Conservation (phyloP, 164 flowering plant genomes). For the Sextonia rubra region DNA sequence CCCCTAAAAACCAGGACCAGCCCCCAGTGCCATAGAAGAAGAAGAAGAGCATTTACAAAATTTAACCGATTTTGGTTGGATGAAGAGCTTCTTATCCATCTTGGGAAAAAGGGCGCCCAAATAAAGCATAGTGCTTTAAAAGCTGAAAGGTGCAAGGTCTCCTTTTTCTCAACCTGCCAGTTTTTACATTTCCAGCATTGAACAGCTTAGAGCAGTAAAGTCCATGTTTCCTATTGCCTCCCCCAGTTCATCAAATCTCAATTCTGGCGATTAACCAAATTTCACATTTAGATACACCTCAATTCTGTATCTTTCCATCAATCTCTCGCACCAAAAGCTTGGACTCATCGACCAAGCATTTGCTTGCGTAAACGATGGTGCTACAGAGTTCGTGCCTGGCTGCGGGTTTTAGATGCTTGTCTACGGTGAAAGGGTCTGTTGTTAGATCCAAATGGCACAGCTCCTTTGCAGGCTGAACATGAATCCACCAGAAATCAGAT, state of each 20-base stretch:
- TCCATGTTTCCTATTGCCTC: not conserved
- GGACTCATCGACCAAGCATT: slow-evolving; percentile 38
- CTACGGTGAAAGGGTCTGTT: not conserved
- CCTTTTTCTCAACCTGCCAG: not conserved
- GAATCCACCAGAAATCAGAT: slow-evolving; percentile 70
- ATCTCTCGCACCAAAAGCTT: slow-evolving; percentile 42
- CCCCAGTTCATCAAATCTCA: not conserved
- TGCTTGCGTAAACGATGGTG: slow-evolving; percentile 39
- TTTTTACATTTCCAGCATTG: not conserved
- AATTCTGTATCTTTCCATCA: slow-evolving; percentile 31
- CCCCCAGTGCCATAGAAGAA: too few relatives aligned
- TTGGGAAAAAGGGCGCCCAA: not conserved
- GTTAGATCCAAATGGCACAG: slow-evolving; percentile 31
- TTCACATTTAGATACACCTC: not conserved
- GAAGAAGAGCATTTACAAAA: too few relatives aligned
- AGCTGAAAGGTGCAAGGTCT: not conserved
- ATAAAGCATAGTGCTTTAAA: not conserved
- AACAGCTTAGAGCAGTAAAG: not conserved
- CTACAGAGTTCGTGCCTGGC: slow-evolving; percentile 36
- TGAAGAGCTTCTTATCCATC: not conserved
- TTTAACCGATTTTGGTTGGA: too few relatives aligned
- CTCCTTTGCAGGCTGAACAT: slow-evolving; percentile 59
- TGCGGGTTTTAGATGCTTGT: slow-evolving; percentile 25
- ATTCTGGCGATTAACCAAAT: not conserved
- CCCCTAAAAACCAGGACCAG: too few relatives aligned